Evolutionary conservation across 1,139 yeast genomes (phyloP), one percentile per base, ranked within the genome.

Genomic region (Torulaspora pretoriensis): DNA sequence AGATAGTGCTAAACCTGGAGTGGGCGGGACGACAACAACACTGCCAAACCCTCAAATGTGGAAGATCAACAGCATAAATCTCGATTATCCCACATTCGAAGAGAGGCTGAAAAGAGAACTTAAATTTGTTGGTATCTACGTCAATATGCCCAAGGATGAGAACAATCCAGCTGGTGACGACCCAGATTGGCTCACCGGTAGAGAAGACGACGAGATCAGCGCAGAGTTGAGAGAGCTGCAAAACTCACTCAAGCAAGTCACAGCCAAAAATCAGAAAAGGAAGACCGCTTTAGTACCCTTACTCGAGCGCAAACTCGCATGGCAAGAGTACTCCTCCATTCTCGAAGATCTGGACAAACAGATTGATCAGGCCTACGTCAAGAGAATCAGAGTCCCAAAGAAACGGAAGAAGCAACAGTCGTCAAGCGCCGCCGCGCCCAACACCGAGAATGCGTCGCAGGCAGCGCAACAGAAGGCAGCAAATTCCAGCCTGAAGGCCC

Each of bases 201-300:
- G 84, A 51, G 97, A 94, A 63, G 99, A 94, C 64, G 98, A 94
- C 65, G 98, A 94, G 64, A 80, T 94, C 6, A 83, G 95, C 52
- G 81, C 84, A 0, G 97, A 92, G 59, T 70, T 92, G 51, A 73
- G 98, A 50, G 65, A 68, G 19, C 68, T 90, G 42, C 97, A 94
- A 61, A 70, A 71, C 37, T 81, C 85, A 49, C 70, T 94, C 47
- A 77, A 75, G 50, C 76, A 73, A 24, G 81, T 83, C 0, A 76
- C 82, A 2, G 71, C 70, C 24, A 70, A 78, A 46, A 92, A 94
- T 62, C 75, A 81, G 49, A 78, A 77, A 47, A 73, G 90, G 50
- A 86, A 86, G 61, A 75, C 78, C 52, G 69, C 72, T 36, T 64
- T 94, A 40, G 68, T 82, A 23, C 95, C 96, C 0, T 57, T 83